Evolutionary conservation across 805 yeast genomes (phyloP), one percentile per base, ranked within the genome.

Genomic region (Torulaspora franciscae): DNA sequence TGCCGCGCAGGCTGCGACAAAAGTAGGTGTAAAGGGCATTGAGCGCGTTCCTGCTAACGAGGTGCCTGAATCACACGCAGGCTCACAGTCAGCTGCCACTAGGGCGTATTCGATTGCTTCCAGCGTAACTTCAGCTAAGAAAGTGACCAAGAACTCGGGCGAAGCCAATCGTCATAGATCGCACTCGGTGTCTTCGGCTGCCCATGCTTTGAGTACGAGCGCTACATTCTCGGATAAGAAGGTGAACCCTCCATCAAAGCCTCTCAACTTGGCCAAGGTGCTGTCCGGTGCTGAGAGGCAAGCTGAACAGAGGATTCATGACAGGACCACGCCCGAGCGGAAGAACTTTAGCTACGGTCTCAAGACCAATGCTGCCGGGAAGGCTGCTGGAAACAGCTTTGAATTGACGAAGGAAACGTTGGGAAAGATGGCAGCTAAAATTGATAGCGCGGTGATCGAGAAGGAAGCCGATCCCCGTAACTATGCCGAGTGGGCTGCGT

Each of bases 371-470:
- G 51, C 51, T 15, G 49, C 51, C n/a, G 57, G 58, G 7, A 52
- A 51, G 40, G 59, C 57, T 9, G 57, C 56, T 14, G 53, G 48
- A 9, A 42, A 47, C 17, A 52, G 57, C 35, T 56, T 59, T 29
- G 43, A 50, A 4, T 33, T 59, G 22, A 49, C 56, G 23, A 45
- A 52, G 26, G 57, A 55, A 11, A 50, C 56, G 13, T 49, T 60
- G 51, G 42, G 46, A 40, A 53, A 42, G 15, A 47, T 55, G 27
- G 49, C 47, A 4, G 35, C 47, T 2, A 44, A 32, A 28, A 40
- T 44, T 27, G 47, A 40, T 4, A 40, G 40, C 23, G 25, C 81
- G 6, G 86, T 79, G 42, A 86, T 86, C 11, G 85, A 83, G 32
- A 73, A 75, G 19, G 87, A 87, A 40, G 87, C 88, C 2, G 59